phyloP scores from a whole-genome alignment of 352 stramenopile genomes.

The Peronospora belbahrii region DNA sequence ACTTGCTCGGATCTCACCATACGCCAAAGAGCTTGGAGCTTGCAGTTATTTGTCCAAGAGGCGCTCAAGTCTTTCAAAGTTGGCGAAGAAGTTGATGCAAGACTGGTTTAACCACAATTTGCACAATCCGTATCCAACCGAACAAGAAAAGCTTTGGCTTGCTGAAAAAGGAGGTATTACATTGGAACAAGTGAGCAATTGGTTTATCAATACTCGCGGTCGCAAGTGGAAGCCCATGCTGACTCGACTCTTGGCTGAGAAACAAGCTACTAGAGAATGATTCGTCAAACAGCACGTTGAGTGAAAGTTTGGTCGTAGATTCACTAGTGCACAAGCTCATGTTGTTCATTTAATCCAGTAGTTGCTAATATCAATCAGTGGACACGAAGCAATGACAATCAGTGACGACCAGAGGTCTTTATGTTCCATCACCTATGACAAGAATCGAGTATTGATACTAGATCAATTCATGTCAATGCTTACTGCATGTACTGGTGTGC shows the following conservation, averaged over 20 bases:
- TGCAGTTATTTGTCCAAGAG: slow-evolving; percentile 45
- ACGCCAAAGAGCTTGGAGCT: slow-evolving; percentile 28
- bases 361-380: too few species aligned
- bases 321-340: slow-evolving; percentile 7
- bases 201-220: slow-evolving; percentile 83
- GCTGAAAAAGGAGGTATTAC: slow-evolving; percentile 59
- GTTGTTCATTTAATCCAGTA: slow-evolving; percentile 23
- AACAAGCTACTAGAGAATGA: too few species aligned
- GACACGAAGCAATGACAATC: too few species aligned
- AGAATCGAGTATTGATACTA: too few species aligned
- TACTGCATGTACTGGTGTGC: too few species aligned
- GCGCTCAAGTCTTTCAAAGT: slow-evolving; percentile 66
- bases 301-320: too few species aligned
- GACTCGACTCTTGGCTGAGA: slow-evolving; percentile 57
- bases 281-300: too few species aligned
- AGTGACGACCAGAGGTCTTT: too few species aligned
- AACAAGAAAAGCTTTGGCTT: slow-evolving; percentile 76
- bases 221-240: slow-evolving; percentile 85
- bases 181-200: slow-evolving; percentile 85
- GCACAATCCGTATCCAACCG: slow-evolving; percentile 78
- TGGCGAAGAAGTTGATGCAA: slow-evolving; percentile 59
- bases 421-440: too few species aligned
- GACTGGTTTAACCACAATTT: slow-evolving; percentile 80
- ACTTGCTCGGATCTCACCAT: slow-evolving; percentile 21
- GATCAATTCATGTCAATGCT: too few species aligned